Base-by-base conservation (phyloP, 768 basidiomycete genomes). In the Candolleomyces eurysporus region DNA sequence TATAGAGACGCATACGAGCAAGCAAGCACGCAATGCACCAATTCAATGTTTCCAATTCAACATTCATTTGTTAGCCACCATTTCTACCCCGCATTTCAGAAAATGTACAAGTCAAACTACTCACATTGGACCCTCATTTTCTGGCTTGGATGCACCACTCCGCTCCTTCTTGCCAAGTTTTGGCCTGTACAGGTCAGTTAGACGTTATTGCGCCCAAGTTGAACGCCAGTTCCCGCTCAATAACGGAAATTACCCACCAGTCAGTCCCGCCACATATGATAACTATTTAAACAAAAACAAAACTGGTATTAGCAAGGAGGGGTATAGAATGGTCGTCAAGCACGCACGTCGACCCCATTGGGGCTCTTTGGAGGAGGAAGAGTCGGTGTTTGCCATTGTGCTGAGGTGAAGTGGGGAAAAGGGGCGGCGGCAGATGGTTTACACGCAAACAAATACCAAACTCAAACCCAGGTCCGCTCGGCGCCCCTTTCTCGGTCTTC, bases 251-350 rank as follows among this genome's bases (percentile, higher is more conserved):
- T 61, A 79, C 86, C 71, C 71, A 94, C 92, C 93, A 94, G 75
- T 92, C 90, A 22, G 90, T 92, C 56, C 93, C 93, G 57, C 93
- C 93, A 68, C 88, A 90, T 65, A 95, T 87, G 65, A 93, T 74
- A 45, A 93, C 93, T 96, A 61, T 21, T 31, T 17, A 59, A 51
- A 36, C 11, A 36, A 36, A 39, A 36, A 36, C 11, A 36, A 63
- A 45, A 57, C 64, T 63, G 57, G 62, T 60, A 64, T 71, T 59
- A 72, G 68, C 59, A 62, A 51, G 36, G 53, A 57, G 50, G 39
- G 45, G 58, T 56, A 30, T 40, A 62, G 64, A 64, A 63, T 56
- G 62, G 58, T 62, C 49, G 51, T 48, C 53, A 26, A 51, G 48
- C 45, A 64, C 60, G 50, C 71, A 76, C 76, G 72, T 73, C 76